Percentiles rank a stretch among this genome's conserved stretches.
phyloP scores from a whole-genome alignment of 2,329 filamentous ascomycete species.

The Fusarium sp. region DNA sequence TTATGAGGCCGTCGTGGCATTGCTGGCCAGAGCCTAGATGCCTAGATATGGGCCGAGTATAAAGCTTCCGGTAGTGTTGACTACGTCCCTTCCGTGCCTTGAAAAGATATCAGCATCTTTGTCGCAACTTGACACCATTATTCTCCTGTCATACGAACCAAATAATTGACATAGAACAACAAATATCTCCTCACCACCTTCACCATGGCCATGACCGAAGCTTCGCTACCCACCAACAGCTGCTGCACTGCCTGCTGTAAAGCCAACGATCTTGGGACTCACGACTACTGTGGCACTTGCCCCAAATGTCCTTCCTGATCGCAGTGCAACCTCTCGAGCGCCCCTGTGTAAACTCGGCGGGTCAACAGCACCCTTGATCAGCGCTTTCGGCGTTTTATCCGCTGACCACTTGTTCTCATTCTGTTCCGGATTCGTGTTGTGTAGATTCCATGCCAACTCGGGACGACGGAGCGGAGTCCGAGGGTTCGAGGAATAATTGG shows the following conservation, averaged over 20 bases:
- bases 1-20: constrained; percentile 38
- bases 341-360: not conserved
- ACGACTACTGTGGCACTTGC: constrained; percentile 53
- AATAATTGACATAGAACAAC: constrained; percentile 7
- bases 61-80: constrained; percentile 39
- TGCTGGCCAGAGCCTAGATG: constrained; percentile 27
- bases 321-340: not conserved
- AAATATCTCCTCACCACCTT: not conserved
- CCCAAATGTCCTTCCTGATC: constrained; percentile 46
- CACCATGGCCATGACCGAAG: constrained; percentile 40
- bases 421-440: not conserved
- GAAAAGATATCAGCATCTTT: constrained; percentile 22
- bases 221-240: constrained; percentile 37
- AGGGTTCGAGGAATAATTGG: not conserved
- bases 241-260: constrained; percentile 52
- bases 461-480: not conserved
- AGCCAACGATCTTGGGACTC: constrained; percentile 51
- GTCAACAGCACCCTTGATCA: not conserved
- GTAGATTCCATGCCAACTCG: not conserved
- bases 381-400: not conserved
- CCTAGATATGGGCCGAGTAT: constrained; percentile 40
- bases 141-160: not conserved
- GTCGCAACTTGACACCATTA: constrained; percentile 8
- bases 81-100: constrained; percentile 9
- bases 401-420: not conserved